Base-by-base conservation (phyloP, 1,284 basidiomycete genomes). In the Papiliotrema fonsecae region DNA sequence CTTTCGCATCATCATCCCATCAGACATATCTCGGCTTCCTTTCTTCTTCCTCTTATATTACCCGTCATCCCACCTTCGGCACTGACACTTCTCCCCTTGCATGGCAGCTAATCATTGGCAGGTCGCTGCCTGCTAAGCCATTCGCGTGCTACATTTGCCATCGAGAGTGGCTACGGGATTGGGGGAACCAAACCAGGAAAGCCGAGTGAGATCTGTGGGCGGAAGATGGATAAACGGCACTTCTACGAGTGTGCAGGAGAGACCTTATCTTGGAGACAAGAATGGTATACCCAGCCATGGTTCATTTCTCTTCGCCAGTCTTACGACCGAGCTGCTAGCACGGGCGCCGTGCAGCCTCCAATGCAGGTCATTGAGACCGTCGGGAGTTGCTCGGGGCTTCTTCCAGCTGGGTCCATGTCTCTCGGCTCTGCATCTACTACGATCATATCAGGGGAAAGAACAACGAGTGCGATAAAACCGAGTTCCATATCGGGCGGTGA, bases 241-340 rank as follows among this genome's bases (percentile, higher is more conserved):
- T 59, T 44, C 37, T 66, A 58, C 45, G 47, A 45, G 3, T 66
- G 62, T 38, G 62, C 45, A 13, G 55, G 45, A 16, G 37, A 53
- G 31, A 60, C 55, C 0, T 31, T 60, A 13, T 51, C 55, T 6
- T 64, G 64, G 64, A 32, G 57, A 34, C 22, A 41, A 6, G 49
- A 54, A 34, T 70, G 66, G 66, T 67, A 65, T 42, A 64, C 64
- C 14, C 52, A 57, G 31, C 41, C 64, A 10, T 70, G 62, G 52
- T 72, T 64, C 52, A 61, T 55, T 4, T 34, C 51, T 1, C 44
- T 39, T 30, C 41, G 52, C 39, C 42, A 51, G 16, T 57, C 54
- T 2, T 72, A 61, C 45, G 65, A 69, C 46, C 27, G 38, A 6
- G 56, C 53, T 4, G 67, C 65, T 10, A 60, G 58, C 4, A 47